These are phyloP conservation scores for Solanum sejunctum DNA, from an alignment of 257 asterid species.

Conservation along the genomic window DNA sequence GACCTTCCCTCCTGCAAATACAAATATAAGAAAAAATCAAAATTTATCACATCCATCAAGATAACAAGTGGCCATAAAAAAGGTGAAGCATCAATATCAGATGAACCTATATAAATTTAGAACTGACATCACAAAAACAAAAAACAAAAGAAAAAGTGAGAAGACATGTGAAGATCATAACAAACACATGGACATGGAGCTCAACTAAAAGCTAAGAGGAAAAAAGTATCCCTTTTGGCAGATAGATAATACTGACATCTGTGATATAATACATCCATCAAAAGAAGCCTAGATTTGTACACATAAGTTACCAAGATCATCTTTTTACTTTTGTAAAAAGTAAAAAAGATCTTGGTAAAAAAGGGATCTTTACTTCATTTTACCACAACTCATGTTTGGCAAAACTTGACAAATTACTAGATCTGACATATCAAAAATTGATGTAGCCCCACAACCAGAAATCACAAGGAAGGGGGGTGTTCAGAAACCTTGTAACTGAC, in stretches of 20 bases:
- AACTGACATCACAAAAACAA: not conserved
- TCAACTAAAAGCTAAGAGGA: slow-evolving; percentile 4
- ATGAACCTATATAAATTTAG: not conserved
- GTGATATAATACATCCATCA: not conserved
- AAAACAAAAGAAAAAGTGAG: too few relatives aligned
- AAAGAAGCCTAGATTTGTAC: slow-evolving; percentile 12
- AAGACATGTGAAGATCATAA: slow-evolving; percentile 8
- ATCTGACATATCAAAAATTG: not conserved
- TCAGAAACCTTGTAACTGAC: not conserved
- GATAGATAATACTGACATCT: not conserved
- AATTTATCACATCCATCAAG: not conserved
- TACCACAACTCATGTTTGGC: not conserved
- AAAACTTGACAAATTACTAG: not conserved
- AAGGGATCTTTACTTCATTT: not conserved
- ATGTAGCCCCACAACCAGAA: not conserved
- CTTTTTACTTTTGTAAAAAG: not conserved
- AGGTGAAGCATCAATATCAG: not conserved
- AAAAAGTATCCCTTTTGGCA: not conserved
- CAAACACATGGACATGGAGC: slow-evolving; percentile 19
- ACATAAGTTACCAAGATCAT: not conserved
- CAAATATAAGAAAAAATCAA: not conserved
- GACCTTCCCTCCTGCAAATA: slow-evolving; percentile 16
- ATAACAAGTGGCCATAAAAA: not conserved
- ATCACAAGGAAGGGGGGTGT: not conserved
- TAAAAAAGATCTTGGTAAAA: not conserved